These are phyloP conservation scores for Cornus suecica DNA, from an alignment of 148 eudicot species.

Conservation along the genomic window DNA sequence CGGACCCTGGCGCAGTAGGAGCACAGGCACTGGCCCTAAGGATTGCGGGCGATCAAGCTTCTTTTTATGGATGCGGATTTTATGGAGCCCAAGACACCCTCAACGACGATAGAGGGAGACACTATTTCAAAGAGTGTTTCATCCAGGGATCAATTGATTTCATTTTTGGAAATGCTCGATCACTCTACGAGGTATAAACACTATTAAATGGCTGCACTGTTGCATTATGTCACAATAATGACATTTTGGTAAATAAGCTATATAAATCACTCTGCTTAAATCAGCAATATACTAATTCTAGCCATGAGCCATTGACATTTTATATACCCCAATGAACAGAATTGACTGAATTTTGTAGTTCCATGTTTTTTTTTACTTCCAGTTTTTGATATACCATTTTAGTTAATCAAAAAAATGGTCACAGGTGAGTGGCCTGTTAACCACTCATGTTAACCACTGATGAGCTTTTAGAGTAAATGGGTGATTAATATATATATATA, in stretches of 20 bases:
- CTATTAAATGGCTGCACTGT: not conserved
- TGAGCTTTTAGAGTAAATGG: too few relatives aligned
- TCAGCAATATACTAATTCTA: not conserved
- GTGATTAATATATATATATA: too few relatives aligned
- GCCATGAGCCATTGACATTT: not conserved
- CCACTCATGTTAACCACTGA: too few relatives aligned
- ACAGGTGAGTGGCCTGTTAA: too few relatives aligned
- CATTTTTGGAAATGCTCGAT: slow-evolving; percentile 79
- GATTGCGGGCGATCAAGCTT: slow-evolving; percentile 60
- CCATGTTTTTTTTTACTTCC: too few relatives aligned
- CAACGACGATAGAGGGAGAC: slow-evolving; percentile 74
- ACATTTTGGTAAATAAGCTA: not conserved
- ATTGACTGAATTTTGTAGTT: too few relatives aligned
- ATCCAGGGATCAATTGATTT: slow-evolving; percentile 93
- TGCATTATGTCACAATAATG: too few relatives aligned
- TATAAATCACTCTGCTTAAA: not conserved
- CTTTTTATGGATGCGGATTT: slow-evolving; percentile 85
- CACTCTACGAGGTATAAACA: slow-evolving; percentile 64
- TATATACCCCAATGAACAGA: too few relatives aligned
- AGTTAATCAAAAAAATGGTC: too few relatives aligned
- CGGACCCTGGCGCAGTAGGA: slow-evolving; percentile 68
- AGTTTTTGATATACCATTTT: too few relatives aligned
- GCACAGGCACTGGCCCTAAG: slow-evolving; percentile 80
- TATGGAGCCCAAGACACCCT: slow-evolving; percentile 89
- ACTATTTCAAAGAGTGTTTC: slow-evolving; percentile 74